Base-by-base conservation (phyloP, 2,329 filamentous ascomycete species). In the Camptophora hylomeconis region DNA sequence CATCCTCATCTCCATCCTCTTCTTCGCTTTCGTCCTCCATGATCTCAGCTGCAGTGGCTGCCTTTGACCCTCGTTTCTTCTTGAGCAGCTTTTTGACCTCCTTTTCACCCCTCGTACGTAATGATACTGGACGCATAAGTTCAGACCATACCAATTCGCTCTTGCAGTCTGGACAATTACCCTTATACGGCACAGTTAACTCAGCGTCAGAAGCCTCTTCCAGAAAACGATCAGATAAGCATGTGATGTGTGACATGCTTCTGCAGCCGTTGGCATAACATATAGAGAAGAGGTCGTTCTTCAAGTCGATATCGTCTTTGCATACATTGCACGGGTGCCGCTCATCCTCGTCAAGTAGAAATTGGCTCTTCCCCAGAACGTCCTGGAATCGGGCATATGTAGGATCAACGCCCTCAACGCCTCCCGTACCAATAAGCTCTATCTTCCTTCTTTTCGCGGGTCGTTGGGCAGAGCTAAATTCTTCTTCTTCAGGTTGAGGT, bases 91-190 rank as follows among this genome's bases (percentile, higher is more conserved):
- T 72, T 21, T 74, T 67, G 1, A 86, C 58, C 40, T 84, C 77
- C 33, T 78, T 77, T 31, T 65, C 54, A 1, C 78, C 84, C 14
- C 81, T 67, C 19, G 71, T 60, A 17, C 87, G 67, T 26, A 93
- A 56, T 28, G 69, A 89, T 42, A 92, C 54, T 49, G 92, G 86
- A 48, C 75, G 86, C 58, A 92, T 78, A 56, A 94, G 70, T 26
- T 79, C 69, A 0, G 65, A 61, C 87, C 87, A 95, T 28, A 62
- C 51, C 2, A 84, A 56, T 4, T 60, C 52, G 0, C 61, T 60
- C 1, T 63, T 54, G 47, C 87, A 95, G 12, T 57, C 57, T 0
- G 82, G 82, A 54, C 87, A 95, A 2, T 45, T 52, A 2, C 83
- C 84, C 18, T 62, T 49, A 2, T 69, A 60, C 0, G 87, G 87